phyloP scores from a whole-genome alignment of 345 rosid genomes.

The Moricandia moricandioides region DNA sequence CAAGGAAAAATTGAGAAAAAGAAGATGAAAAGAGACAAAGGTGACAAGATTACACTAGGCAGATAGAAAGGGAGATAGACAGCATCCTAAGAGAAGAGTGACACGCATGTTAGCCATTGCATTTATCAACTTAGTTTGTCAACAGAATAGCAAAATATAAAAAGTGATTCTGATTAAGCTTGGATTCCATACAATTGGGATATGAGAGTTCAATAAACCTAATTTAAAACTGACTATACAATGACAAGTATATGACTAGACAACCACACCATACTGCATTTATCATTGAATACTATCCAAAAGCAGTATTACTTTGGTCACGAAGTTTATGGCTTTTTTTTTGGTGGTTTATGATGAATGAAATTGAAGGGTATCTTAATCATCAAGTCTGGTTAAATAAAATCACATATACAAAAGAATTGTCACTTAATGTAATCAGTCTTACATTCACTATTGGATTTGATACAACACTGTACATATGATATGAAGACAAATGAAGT shows the following conservation, averaged over 20 bases:
- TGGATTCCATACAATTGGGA: background rate
- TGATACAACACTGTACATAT: background rate
- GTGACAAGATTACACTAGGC: conserved; percentile 32
- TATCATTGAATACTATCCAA: too few relatives aligned
- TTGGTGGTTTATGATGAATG: background rate
- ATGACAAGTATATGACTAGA: background rate
- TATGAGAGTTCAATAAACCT: background rate
- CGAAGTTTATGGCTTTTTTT: background rate
- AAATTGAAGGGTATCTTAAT: background rate
- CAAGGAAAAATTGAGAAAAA: background rate
- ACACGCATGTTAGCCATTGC: conserved; percentile 14
- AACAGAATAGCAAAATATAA: background rate
- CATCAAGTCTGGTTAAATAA: background rate
- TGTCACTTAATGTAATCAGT: too few relatives aligned
- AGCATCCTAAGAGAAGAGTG: background rate
- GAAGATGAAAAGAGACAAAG: conserved; percentile 1
- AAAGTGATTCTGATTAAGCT: background rate
- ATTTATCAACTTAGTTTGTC: background rate
- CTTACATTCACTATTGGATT: background rate
- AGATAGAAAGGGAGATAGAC: background rate
- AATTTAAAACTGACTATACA: background rate
- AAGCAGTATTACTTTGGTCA: too few relatives aligned
- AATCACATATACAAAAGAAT: background rate
- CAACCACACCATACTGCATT: background rate
- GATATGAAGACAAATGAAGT: background rate